Evolutionary conservation across 768 basidiomycete species (phyloP).

Genomic region (Asterophora lycoperdoides): DNA sequence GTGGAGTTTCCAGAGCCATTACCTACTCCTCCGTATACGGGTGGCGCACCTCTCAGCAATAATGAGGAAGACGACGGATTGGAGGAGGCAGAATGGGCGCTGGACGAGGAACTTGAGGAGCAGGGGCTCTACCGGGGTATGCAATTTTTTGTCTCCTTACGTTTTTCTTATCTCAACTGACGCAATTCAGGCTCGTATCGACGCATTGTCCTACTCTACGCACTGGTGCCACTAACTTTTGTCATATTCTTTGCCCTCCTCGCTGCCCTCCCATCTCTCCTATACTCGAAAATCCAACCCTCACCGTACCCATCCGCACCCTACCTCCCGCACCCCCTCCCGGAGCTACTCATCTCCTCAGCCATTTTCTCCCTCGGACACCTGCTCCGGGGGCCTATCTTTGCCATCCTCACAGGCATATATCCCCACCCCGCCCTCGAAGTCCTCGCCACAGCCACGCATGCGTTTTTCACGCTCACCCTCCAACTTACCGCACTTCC

Average conservation of each 20-base stretch:
- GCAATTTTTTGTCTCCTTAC: conserved; percentile 11
- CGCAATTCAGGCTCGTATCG: conserved; percentile 54
- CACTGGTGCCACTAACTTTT: conserved; percentile 54
- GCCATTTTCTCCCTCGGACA: conserved; percentile 60
- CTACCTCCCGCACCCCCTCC: conserved; percentile 57
- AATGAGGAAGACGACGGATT: conserved; percentile 28
- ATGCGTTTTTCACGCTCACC: conserved; percentile 47
- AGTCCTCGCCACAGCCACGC: conserved; percentile 36
- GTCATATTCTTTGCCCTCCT: conserved; percentile 46
- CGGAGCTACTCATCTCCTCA: conserved; percentile 58
- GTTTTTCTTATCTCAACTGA: background rate
- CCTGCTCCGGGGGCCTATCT: conserved; percentile 47
- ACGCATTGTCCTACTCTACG: conserved; percentile 50
- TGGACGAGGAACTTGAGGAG: conserved; percentile 42
- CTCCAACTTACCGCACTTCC: conserved; percentile 54
- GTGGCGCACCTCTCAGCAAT: conserved; percentile 23
- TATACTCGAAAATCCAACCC: conserved; percentile 37
- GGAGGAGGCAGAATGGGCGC: conserved; percentile 31
- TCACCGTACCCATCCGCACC: conserved; percentile 39
- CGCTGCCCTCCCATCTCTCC: conserved; percentile 43
- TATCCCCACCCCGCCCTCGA: conserved; percentile 28
- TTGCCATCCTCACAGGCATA: conserved; percentile 28
- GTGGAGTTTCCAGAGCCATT: conserved; percentile 7
- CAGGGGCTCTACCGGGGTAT: conserved; percentile 48
- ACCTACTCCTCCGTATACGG: conserved; percentile 6